Evolutionary conservation across 495 filamentous ascomycete species (phyloP).

Genomic region (Pyrenopolyporus hunteri): DNA sequence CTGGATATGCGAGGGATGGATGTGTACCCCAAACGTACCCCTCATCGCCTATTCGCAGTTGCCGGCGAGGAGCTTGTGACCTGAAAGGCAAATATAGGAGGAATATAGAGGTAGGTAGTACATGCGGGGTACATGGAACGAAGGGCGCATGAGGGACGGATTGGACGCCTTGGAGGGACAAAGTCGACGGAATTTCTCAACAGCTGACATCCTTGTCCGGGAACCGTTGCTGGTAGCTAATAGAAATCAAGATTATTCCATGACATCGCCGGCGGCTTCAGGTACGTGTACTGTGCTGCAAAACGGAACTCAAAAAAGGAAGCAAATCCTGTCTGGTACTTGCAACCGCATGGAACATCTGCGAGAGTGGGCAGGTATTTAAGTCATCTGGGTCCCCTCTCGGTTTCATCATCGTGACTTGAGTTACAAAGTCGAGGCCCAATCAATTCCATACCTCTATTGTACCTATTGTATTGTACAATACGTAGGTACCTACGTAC

Average conservation of each 20-base stretch:
- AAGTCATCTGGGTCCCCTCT: constrained; percentile 29
- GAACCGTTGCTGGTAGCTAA: constrained; percentile 32
- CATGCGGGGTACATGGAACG: constrained; percentile 28
- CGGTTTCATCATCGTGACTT: constrained; percentile 36
- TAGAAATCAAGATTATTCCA: constrained; percentile 37
- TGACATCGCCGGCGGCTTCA: constrained; percentile 35
- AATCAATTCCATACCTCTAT: no score
- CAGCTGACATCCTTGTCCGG: constrained; percentile 22
- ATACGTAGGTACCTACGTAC: not conserved
- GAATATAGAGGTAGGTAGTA: no score
- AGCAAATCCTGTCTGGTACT: not conserved
- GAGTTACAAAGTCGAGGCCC: constrained; percentile 19
- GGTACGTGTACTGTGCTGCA: constrained; percentile 20
- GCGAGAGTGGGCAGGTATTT: constrained; percentile 23
- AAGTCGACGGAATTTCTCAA: constrained; percentile 8
- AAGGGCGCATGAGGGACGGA: no score
- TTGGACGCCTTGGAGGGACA: no score
- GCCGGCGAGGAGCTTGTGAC: constrained; percentile 21
- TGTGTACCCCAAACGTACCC: constrained; percentile 26
- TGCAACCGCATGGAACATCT: not conserved
- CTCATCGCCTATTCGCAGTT: constrained; percentile 11
- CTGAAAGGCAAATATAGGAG: not conserved
- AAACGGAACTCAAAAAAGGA: constrained; percentile 7
- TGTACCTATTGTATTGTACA: no score
- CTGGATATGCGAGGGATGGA: no score